Evolutionary conservation across 768 basidiomycete species (phyloP), one percentile per base, ranked within the genome.

Genomic region (Amanita subjunquillea): DNA sequence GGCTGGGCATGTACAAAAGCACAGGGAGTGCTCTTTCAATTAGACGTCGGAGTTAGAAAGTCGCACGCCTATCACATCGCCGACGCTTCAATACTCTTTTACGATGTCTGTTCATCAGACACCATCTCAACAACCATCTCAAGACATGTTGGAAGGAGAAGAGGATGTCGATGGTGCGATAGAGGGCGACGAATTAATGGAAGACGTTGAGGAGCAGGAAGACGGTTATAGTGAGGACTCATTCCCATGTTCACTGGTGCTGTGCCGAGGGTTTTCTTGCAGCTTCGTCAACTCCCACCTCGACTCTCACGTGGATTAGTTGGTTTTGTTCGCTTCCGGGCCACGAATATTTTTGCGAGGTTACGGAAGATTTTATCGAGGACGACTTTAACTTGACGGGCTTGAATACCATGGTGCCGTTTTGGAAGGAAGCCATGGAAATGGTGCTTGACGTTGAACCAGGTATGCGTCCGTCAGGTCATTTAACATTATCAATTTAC

Each of bases 361-460:
- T 97, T 44, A 85, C 91, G 54, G 94, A 96, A 65, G 96, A 99
- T 65, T 99, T 98, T 69, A 98, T 99, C 66, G 92, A 98, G 67
- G 96, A 99, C 70, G 91, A 98, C 65, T 99, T 99, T 74, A 99
- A 99, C 71, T 75, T 99, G 37, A 99, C 96, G 4, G 96, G 96
- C 5, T 70, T 99, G 65, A 95, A 93, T 63, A 79, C 79, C 30
- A 84, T 94, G 84, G 96, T 98, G 15, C 96, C 96, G 6, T 99
- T 99, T 66, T 99, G 95, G 92, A 98, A 97, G 67, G 96, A 99
- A 67, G 96, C 96, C 42, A 89, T 99, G 86, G 96, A 99, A 72
- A 99, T 99, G 96, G 92, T 99, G 13, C 70, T 99, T 58, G 96
- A 99, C 70, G 95, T 98, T 50, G 96, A 99, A 70, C 92, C 96